Conservation (phyloP, 176 grass and related monocot species). For the Triticum dicoccoides region DNA sequence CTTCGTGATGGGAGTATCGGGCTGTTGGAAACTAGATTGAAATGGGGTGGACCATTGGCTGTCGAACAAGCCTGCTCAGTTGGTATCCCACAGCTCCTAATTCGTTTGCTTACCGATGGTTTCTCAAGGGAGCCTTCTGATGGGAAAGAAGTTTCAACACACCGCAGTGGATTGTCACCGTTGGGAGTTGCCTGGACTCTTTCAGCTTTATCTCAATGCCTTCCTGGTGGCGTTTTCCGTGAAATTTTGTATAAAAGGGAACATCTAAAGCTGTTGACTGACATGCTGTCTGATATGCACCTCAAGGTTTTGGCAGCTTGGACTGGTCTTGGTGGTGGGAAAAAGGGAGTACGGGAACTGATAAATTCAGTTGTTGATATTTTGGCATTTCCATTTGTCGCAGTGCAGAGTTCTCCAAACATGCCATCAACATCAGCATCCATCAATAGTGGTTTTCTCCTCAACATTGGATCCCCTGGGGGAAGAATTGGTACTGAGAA, state of each 20-base stretch:
- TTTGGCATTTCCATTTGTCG: conserved; percentile 95
- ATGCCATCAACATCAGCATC: conserved; percentile 76
- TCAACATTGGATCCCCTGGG: conserved; percentile 74
- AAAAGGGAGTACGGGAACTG: conserved; percentile 64
- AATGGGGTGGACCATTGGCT: conserved; percentile 84
- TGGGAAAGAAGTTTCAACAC: conserved; percentile 46
- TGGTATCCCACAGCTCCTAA: conserved; percentile 75
- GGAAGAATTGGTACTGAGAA: conserved; percentile 72
- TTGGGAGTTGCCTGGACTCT: conserved; percentile 73
- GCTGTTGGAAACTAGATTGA: conserved; percentile 65
- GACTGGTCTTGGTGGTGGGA: conserved; percentile 83
- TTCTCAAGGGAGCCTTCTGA: conserved; percentile 38
- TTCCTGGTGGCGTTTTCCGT: conserved; percentile 69
- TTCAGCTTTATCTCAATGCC: conserved; percentile 68
- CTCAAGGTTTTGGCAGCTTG: conserved; percentile 62
- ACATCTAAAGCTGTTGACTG: conserved; percentile 65
- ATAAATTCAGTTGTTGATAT: conserved; percentile 88
- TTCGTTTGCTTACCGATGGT: conserved; percentile 67
- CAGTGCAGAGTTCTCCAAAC: conserved; percentile 83
- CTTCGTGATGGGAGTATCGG: conserved; percentile 85
- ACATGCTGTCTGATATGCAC: conserved; percentile 67
- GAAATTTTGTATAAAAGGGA: conserved; percentile 83
- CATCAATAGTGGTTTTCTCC: conserved; percentile 90
- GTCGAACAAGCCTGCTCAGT: conserved; percentile 89
- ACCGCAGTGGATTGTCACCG: conserved; percentile 73